These are phyloP conservation scores for Crithidia expoeki DNA, from an alignment of 208 protist genomes.

Conservation along the genomic window DNA sequence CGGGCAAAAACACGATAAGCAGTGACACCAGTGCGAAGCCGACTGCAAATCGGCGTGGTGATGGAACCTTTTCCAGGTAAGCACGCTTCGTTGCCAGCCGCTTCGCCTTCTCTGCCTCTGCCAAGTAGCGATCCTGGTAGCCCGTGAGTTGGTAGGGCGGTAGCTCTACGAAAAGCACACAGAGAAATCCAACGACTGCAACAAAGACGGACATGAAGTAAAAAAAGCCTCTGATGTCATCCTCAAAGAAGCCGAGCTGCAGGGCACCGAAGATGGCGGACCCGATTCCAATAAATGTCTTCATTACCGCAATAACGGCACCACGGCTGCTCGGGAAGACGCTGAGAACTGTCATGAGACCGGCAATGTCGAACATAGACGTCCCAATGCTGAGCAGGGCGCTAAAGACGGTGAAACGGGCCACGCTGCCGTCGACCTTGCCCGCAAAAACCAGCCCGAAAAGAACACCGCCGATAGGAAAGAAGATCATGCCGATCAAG, in stretches of 20 bases:
- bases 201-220: constrained; percentile 54
- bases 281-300: constrained; percentile 88
- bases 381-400: constrained; percentile 52
- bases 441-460: constrained; percentile 70
- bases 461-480: constrained; percentile 54
- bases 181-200: constrained; percentile 44
- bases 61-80: constrained; percentile 75
- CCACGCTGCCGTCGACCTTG: constrained; percentile 56
- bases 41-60: constrained; percentile 59
- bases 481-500: constrained; percentile 48
- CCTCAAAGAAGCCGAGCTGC: constrained; percentile 72
- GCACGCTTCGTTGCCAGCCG: constrained; percentile 38
- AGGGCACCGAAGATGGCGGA: constrained; percentile 74
- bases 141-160: constrained; percentile 81
- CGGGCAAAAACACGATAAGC: constrained; percentile 70
- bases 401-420: constrained; percentile 59
- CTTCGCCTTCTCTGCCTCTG: constrained; percentile 38
- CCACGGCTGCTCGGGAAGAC: constrained; percentile 82
- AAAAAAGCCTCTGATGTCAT: constrained; percentile 58
- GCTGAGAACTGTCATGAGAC: constrained; percentile 79
- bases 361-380: constrained; percentile 71
- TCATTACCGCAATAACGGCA: constrained; percentile 84
- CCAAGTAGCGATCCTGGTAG: constrained; percentile 51
- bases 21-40: constrained; percentile 63
- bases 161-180: constrained; percentile 60